Percentiles rank a stretch among this genome's conserved stretches.
phyloP scores from a whole-genome alignment of 73 alveolate genomes.

The Paramecium biaurelia region DNA sequence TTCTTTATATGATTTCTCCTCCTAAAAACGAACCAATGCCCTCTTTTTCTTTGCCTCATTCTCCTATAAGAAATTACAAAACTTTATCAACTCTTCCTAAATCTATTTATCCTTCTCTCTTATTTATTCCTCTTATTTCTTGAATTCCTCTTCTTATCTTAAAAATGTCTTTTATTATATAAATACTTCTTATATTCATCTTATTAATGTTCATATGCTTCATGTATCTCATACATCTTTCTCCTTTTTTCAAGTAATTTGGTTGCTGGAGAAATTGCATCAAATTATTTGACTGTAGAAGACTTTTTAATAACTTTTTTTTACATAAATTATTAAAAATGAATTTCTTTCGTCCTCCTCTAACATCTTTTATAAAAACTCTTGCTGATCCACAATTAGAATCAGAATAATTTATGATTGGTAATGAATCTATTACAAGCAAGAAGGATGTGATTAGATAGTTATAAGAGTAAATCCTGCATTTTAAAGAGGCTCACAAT shows the following conservation, averaged over 20 bases:
- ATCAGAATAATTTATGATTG: not conserved
- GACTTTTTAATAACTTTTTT: not conserved
- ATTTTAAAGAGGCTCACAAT: not conserved
- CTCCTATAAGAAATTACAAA: slow-evolving; percentile 57
- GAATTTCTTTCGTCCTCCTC: slow-evolving; percentile 16
- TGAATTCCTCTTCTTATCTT: slow-evolving; percentile 55
- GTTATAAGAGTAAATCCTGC: not conserved
- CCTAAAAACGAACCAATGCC: slow-evolving; percentile 54
- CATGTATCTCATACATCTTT: slow-evolving; percentile 66
- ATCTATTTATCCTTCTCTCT: slow-evolving; percentile 51
- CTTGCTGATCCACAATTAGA: not conserved
- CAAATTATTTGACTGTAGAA: slow-evolving; percentile 24
- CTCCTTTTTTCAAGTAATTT: slow-evolving; percentile 60
- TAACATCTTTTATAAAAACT: not conserved
- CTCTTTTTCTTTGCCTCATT: slow-evolving; percentile 68
- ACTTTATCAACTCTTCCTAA: slow-evolving; percentile 54
- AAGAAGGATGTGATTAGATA: not conserved
- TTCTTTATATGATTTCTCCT: slow-evolving; percentile 31
- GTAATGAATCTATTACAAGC: slow-evolving; percentile 2
- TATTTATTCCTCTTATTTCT: slow-evolving; percentile 53
- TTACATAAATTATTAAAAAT: not conserved
- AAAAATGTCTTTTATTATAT: not conserved
- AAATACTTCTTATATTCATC: slow-evolving; percentile 57
- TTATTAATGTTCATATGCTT: slow-evolving; percentile 58
- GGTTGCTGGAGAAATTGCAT: slow-evolving; percentile 61